A percentile compares a stretch with the other conserved stretches of the same genome.
These are phyloP conservation scores for Pouteria glomerata DNA, from an alignment of 148 eudicot genomes.

Conservation along the genomic window DNA sequence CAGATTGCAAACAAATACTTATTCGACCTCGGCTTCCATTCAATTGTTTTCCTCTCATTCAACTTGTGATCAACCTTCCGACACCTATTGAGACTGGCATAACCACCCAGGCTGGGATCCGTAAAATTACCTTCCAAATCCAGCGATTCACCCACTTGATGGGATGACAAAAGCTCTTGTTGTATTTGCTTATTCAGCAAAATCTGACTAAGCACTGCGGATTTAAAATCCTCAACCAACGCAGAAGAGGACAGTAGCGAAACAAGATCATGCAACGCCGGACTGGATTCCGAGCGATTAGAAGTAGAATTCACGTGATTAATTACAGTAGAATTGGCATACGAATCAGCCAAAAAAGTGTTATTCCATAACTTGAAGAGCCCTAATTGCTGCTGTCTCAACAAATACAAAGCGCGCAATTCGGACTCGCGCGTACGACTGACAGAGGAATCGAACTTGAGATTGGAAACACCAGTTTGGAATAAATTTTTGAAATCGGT, in stretches of 20 bases:
- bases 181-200: conserved; percentile 69
- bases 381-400: conserved; percentile 57
- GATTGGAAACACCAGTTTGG: conserved; percentile 23
- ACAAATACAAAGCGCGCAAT: conserved; percentile 49
- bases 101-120: conserved; percentile 22
- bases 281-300: neutral
- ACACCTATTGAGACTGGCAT: conserved; percentile 38
- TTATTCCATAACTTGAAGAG: conserved; percentile 51
- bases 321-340: conserved; percentile 10
- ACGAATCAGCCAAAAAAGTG: conserved; percentile 19
- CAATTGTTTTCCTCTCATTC: conserved; percentile 56
- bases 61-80: conserved; percentile 53
- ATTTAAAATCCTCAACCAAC: conserved; percentile 39
- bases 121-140: conserved; percentile 35
- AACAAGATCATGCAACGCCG: too few relatives aligned
- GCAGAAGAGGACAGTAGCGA: neutral
- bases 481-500: conserved; percentile 31
- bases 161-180: conserved; percentile 57
- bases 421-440: conserved; percentile 69
- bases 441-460: conserved; percentile 19
- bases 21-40: conserved; percentile 70
- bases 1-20: conserved; percentile 84
- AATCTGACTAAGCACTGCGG: conserved; percentile 45
- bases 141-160: conserved; percentile 33
- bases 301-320: conserved; percentile 7